Evolutionary conservation across 2,329 filamentous ascomycete genomes (phyloP).

Genomic region (Cladosporium sp.): DNA sequence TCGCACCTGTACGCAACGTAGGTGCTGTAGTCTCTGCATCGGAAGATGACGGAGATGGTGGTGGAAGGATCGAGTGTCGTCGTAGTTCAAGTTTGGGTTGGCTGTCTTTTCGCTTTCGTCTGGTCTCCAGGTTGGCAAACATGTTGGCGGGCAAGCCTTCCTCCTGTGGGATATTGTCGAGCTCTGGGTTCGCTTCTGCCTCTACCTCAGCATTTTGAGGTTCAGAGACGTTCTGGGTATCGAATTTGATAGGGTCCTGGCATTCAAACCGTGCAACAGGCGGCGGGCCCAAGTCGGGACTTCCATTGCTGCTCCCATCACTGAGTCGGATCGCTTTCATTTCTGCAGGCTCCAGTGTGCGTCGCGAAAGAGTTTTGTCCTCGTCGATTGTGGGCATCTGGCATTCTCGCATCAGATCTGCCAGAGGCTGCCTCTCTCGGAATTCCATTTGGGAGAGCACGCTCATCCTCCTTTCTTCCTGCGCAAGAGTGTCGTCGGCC

Average conservation of each 20-base stretch:
- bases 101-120: conserved; percentile 51
- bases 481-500: conserved; percentile 4
- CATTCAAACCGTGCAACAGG: conserved; percentile 51
- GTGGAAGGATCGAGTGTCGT: conserved; percentile 39
- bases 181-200: conserved; percentile 1
- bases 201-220: conserved; percentile 16
- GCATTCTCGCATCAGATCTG: conserved; percentile 29
- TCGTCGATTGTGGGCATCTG: conserved; percentile 65
- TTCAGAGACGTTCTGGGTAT: conserved; percentile 22
- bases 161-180: conserved; percentile 18
- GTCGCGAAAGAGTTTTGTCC: conserved; percentile 59
- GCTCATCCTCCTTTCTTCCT: conserved; percentile 18
- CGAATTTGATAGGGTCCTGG: conserved; percentile 45
- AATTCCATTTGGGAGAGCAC: conserved; percentile 19
- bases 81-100: conserved; percentile 40
- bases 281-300: conserved; percentile 63
- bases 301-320: conserved; percentile 52
- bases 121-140: conserved; percentile 48
- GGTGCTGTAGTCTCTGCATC: conserved; percentile 30
- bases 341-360: conserved; percentile 61
- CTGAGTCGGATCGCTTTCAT: conserved; percentile 49
- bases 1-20: conserved; percentile 46
- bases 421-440: conserved; percentile 28
- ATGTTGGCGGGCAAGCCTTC: conserved; percentile 34
- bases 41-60: conserved; percentile 33